phyloP scores from a whole-genome alignment of 140 eudicot species.

The Cichorium intybus region DNA sequence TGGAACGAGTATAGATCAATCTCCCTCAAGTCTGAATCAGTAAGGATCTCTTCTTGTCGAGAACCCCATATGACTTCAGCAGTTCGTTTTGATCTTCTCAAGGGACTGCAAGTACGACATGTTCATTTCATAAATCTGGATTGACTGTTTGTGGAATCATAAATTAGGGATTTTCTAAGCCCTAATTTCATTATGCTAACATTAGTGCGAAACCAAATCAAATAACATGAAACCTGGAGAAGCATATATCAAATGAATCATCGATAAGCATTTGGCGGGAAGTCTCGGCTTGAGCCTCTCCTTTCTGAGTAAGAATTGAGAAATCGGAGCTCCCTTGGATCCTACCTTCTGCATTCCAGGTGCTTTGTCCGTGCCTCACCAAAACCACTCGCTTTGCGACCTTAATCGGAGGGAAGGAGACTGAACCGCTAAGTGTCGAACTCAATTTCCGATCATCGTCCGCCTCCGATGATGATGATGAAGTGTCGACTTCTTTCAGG shows the following conservation, averaged over 20 bases:
- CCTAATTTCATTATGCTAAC: conserved; percentile 14
- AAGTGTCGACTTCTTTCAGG: conserved; percentile 32
- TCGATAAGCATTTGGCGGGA: conserved; percentile 81
- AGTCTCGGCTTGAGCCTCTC: conserved; percentile 90
- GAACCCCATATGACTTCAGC: conserved; percentile 95
- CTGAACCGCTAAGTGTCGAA: conserved; percentile 21
- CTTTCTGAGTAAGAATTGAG: conserved; percentile 81
- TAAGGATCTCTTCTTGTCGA: conserved; percentile 68
- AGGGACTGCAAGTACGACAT: conserved; percentile 58
- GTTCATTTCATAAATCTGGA: conserved; percentile 8
- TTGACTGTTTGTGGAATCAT: background rate
- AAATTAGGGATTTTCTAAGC: conserved; percentile 17
- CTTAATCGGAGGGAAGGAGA: conserved; percentile 42
- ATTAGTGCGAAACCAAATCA: background rate
- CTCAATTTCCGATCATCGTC: conserved; percentile 23
- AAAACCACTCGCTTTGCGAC: conserved; percentile 78
- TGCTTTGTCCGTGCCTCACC: conserved; percentile 99
- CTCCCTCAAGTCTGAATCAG: conserved; percentile 84
- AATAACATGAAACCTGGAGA: conserved; percentile 47
- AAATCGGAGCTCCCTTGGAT: conserved; percentile 95
- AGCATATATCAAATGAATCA: conserved; percentile 83
- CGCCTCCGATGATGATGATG: conserved; percentile 19
- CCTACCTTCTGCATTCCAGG: conserved; percentile 98
- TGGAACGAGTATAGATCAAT: conserved; percentile 97
- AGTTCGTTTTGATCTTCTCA: conserved; percentile 74